Percentiles rank a stretch among this genome's conserved stretches.
These are phyloP conservation scores for Vanrija humicola DNA, from an alignment of 1,284 basidiomycete genomes.

Conservation along the genomic window DNA sequence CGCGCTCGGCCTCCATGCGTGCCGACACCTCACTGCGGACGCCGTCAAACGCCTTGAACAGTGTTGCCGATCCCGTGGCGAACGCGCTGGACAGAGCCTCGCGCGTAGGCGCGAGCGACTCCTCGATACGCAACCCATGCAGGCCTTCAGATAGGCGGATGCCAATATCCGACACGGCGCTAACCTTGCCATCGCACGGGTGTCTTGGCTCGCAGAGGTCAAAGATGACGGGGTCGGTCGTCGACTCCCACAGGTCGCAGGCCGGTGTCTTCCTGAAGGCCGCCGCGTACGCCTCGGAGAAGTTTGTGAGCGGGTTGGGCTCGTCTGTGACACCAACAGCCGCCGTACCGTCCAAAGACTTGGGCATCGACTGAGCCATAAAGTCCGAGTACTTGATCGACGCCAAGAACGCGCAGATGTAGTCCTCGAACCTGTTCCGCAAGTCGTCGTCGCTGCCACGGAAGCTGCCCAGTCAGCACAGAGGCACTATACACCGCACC, in stretches of 20 bases:
- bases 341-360: not conserved
- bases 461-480: slow-evolving; percentile 56
- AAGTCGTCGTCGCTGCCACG: slow-evolving; percentile 91
- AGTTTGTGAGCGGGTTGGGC: slow-evolving; percentile 58
- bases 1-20: slow-evolving; percentile 27
- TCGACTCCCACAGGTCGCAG: slow-evolving; percentile 78
- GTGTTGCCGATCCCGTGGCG: slow-evolving; percentile 67
- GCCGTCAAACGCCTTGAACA: slow-evolving; percentile 82
- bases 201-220: slow-evolving; percentile 88
- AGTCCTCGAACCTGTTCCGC: slow-evolving; percentile 66
- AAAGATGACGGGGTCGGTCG: slow-evolving; percentile 82
- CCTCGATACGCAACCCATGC: slow-evolving; percentile 82
- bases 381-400: slow-evolving; percentile 85
- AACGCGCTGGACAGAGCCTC: slow-evolving; percentile 78
- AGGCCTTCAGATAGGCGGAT: slow-evolving; percentile 78
- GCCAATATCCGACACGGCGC: slow-evolving; percentile 82
- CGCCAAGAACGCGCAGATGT: slow-evolving; percentile 51
- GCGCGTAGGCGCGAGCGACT: slow-evolving; percentile 79
- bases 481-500: too few relatives aligned
- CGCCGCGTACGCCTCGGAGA: slow-evolving; percentile 75
- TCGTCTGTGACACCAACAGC: slow-evolving; percentile 8
- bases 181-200: slow-evolving; percentile 80
- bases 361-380: slow-evolving; percentile 25
- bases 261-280: slow-evolving; percentile 80
- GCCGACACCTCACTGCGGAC: slow-evolving; percentile 54